Evolutionary conservation across 2,329 filamentous ascomycete species (phyloP), one percentile per base, ranked within the genome.

Genomic region (Pseudogymnoascus sp.): DNA sequence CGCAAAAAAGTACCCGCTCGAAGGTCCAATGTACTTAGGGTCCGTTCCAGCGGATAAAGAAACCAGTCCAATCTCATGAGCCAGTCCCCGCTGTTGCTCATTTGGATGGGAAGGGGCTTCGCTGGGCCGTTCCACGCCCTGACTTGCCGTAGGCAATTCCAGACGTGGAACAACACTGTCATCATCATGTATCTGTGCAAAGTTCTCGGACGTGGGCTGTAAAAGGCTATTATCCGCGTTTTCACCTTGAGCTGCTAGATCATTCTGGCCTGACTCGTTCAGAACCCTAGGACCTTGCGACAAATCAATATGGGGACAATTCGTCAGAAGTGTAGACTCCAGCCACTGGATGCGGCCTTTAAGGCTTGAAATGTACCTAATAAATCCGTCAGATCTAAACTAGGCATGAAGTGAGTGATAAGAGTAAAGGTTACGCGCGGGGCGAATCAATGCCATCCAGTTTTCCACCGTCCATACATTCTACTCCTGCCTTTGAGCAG

Each of bases 1-100:
- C 1, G 80, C 80, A 11, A 83, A 75, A 44, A 82, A 81, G 63
- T 81, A 82, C 1, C 81, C 82, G 38, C 81, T 83, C 0, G 82
- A 84, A 2, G 82, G 81, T 0, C 82, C 82, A 13, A 84, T 79
- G 59, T 84, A 84, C 63, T 79, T 75, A 2, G 78, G 78, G 19
- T 81, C 79, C 47, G 76, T 74, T 24, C 77, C 79, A 3, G 74
- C 74, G 1, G 78, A 79, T 1, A 83, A 72, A 0, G 81, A 81
- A 0, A 84, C 76, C 13, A 84, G 68, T 0, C 81, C 81, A 14
- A 83, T 81, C 65, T 84, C 80, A 64, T 83, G 80, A 1, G 79
- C 77, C 1, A 77, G 68, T 3, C 68, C 66, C 13, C 42, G 42
- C 6, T 26, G 42, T 26, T 47, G 21, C 42, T 47, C 42, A 26